phyloP scores from a whole-genome alignment of 2,329 filamentous ascomycete species.

The Fragosphaeria purpurea region DNA sequence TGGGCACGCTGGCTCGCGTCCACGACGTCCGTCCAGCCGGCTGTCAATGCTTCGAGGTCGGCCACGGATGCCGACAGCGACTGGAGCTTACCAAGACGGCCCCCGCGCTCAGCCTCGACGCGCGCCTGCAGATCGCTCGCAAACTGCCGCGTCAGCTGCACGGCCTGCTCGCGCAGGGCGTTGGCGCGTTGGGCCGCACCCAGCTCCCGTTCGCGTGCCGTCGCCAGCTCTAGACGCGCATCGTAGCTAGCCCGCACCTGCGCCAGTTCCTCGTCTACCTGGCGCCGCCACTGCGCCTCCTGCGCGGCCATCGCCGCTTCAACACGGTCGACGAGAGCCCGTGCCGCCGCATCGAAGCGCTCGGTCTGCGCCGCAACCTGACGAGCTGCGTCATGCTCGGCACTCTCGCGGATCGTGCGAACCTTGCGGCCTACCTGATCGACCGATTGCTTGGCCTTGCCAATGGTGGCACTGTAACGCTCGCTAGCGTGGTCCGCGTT shows the following conservation, averaged over 20 bases:
- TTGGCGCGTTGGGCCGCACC: constrained; percentile 78
- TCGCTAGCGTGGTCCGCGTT: constrained; percentile 73
- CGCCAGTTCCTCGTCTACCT: constrained; percentile 80
- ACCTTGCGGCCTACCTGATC: constrained; percentile 71
- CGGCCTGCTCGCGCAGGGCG: constrained; percentile 79
- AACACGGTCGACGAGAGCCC: constrained; percentile 78
- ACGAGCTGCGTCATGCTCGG: constrained; percentile 60
- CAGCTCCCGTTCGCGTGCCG: constrained; percentile 69
- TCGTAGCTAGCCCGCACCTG: constrained; percentile 70
- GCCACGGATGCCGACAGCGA: constrained; percentile 68
- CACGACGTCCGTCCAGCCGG: constrained; percentile 82
- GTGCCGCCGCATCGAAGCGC: constrained; percentile 78
- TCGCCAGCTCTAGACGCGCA: constrained; percentile 65
- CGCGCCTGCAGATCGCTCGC: constrained; percentile 64
- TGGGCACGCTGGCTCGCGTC: constrained; percentile 88
- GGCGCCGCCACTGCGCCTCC: constrained; percentile 72
- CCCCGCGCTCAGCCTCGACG: constrained; percentile 81
- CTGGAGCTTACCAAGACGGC: constrained; percentile 74
- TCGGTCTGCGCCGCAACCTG: constrained; percentile 62
- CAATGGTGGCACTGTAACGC: constrained; percentile 68
- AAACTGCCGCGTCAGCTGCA: constrained; percentile 80
- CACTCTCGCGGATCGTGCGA: constrained; percentile 57
- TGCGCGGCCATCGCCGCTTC: constrained; percentile 74
- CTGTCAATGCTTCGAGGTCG: constrained; percentile 79
- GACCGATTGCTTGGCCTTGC: constrained; percentile 78